Percentiles rank a stretch among this genome's conserved stretches.
phyloP scores from a whole-genome alignment of 495 filamentous ascomycete species.

The Neurospora sp. region DNA sequence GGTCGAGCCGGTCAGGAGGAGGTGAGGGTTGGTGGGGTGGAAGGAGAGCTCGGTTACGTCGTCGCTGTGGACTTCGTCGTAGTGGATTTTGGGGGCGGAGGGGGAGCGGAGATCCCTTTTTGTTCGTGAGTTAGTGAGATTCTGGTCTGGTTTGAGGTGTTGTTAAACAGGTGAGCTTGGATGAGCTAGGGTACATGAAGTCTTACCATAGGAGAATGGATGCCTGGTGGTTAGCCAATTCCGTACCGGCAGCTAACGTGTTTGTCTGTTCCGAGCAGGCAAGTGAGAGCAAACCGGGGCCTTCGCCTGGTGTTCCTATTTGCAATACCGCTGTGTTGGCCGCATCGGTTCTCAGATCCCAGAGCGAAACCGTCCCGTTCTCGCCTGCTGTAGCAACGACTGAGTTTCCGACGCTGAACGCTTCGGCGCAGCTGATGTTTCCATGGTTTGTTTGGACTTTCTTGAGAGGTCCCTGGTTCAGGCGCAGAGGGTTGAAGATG shows the following conservation, averaged over 20 bases:
- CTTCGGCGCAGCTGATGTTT: constrained; percentile 47
- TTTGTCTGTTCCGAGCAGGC: constrained; percentile 48
- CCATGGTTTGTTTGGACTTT: constrained; percentile 37
- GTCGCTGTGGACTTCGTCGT: constrained; percentile 83
- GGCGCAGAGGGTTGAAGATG: constrained; percentile 39
- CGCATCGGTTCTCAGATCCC: constrained; percentile 43
- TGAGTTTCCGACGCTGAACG: constrained; percentile 28
- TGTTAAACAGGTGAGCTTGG: not conserved
- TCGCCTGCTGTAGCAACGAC: constrained; percentile 50
- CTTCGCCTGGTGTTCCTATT: constrained; percentile 27
- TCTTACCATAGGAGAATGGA: constrained; percentile 64
- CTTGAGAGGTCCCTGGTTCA: constrained; percentile 30
- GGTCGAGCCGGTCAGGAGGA: constrained; percentile 80
- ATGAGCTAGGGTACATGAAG: not conserved
- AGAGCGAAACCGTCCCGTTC: constrained; percentile 48
- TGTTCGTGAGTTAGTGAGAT: not conserved
- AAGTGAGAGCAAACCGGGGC: constrained; percentile 55
- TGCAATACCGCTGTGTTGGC: constrained; percentile 21
- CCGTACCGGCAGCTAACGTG: constrained; percentile 65
- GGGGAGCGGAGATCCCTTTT: constrained; percentile 59
- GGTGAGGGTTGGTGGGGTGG: constrained; percentile 50
- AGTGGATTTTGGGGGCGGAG: constrained; percentile 44
- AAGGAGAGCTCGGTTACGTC: constrained; percentile 81
- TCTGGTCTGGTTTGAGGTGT: not conserved
- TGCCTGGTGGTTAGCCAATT: constrained; percentile 62